A percentile compares a stretch with the other conserved stretches of the same genome.
These are phyloP conservation scores for Nematodospora anomalae DNA, from an alignment of 1,139 yeast genomes.

Conservation along the genomic window DNA sequence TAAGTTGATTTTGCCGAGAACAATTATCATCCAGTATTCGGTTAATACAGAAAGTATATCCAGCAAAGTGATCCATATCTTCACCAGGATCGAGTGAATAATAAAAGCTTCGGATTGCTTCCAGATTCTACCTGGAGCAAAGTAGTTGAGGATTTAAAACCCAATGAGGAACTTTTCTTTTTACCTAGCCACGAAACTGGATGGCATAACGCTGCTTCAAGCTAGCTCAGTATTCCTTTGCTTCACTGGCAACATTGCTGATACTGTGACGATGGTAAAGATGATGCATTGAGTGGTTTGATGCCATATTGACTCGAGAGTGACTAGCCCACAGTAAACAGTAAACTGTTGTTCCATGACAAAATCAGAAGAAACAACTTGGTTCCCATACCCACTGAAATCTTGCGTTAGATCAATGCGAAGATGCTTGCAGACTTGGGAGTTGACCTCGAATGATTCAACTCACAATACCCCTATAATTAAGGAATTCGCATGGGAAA, in stretches of 20 bases:
- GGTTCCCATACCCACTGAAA: conserved; percentile 29
- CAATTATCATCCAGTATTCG: conserved; percentile 9
- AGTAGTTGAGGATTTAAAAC: conserved; percentile 7
- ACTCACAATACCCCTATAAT: conserved; percentile 23
- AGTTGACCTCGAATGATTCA: conserved; percentile 26
- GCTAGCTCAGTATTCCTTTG: conserved; percentile 11
- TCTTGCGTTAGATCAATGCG: conserved; percentile 38
- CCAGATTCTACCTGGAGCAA: conserved; percentile 19
- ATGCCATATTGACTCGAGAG: conserved; percentile 33
- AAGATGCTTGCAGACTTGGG: conserved; percentile 37
- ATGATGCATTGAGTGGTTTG: conserved; percentile 36
- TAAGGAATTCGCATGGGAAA: conserved; percentile 37
- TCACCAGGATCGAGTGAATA: conserved; percentile 11
- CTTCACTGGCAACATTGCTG: conserved; percentile 36
- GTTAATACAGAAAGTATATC: conserved; percentile 18
- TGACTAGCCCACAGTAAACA: conserved; percentile 25
- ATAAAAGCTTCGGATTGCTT: conserved; percentile 21
- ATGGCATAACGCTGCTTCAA: conserved; percentile 35
- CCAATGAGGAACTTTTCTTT: conserved; percentile 30
- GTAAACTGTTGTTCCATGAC: too few relatives aligned
- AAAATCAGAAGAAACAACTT: too few relatives aligned
- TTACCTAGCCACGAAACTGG: conserved; percentile 46
- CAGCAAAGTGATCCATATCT: conserved; percentile 20
- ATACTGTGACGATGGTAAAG: conserved; percentile 32
- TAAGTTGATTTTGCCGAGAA: background rate